Evolutionary conservation across 257 asterid genomes (phyloP).

Genomic region (Jacaranda mimosifolia): DNA sequence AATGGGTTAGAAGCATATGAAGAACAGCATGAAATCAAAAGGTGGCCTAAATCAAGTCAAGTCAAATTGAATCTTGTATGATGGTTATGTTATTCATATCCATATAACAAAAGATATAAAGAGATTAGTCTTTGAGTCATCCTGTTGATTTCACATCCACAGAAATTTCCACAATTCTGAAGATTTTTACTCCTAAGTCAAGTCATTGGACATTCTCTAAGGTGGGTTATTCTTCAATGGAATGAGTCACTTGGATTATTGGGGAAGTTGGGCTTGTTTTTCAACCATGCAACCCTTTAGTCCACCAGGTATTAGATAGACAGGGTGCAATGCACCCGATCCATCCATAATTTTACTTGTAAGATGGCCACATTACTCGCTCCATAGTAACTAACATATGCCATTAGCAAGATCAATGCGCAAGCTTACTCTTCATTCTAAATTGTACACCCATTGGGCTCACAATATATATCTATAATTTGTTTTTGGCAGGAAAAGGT

Average conservation of each 20-base stretch:
- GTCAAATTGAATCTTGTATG: background rate
- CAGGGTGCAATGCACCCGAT: no score
- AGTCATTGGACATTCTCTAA: background rate
- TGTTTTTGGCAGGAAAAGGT: background rate
- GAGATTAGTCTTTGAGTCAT: background rate
- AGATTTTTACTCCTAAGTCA: background rate
- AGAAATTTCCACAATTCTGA: background rate
- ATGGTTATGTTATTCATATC: background rate
- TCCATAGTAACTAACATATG: background rate
- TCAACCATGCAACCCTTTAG: background rate
- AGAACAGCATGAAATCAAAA: background rate
- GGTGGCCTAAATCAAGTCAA: background rate
- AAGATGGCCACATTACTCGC: background rate
- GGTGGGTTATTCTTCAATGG: background rate
- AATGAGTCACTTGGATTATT: no score
- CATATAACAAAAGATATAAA: background rate
- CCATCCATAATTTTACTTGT: no score
- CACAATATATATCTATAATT: background rate
- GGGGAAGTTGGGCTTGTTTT: no score
- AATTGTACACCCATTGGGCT: background rate
- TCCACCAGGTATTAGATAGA: background rate
- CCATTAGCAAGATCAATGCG: constrained; percentile 1
- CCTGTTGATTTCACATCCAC: background rate
- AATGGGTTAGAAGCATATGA: background rate
- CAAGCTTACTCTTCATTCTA: background rate